phyloP scores from a whole-genome alignment of 2,329 filamentous ascomycete species.

The Curvularia sp. region DNA sequence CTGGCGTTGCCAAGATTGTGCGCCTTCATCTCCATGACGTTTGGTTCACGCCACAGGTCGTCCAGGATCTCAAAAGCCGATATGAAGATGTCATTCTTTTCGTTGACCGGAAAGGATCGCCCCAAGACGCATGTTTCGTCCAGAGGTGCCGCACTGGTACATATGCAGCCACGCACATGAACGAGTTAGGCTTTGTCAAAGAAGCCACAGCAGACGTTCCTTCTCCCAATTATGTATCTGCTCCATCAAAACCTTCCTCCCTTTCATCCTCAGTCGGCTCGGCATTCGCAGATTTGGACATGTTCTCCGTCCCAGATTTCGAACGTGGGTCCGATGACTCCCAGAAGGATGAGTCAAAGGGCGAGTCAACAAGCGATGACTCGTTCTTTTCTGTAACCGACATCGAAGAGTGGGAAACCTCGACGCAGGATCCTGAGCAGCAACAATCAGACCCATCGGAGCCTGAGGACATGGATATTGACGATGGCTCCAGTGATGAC shows the following conservation, averaged over 20 bases:
- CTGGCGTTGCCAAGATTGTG: constrained; percentile 12
- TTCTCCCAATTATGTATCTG: background rate
- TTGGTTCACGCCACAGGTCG: constrained; percentile 27
- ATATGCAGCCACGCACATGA: constrained; percentile 16
- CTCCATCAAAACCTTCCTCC: constrained; percentile 8
- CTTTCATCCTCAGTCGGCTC: constrained; percentile 19
- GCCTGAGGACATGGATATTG: background rate
- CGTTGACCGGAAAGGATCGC: background rate
- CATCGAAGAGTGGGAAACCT: constrained; percentile 22
- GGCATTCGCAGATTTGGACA: constrained; percentile 21
- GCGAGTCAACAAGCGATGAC: constrained; percentile 1
- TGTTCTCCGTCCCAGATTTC: constrained; percentile 21
- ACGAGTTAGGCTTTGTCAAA: constrained; percentile 13
- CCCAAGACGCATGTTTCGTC: background rate
- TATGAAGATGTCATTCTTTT: constrained; percentile 6
- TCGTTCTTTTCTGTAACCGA: constrained; percentile 23
- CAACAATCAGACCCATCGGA: background rate
- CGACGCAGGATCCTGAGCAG: background rate
- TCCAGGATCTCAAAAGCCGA: constrained; percentile 9
- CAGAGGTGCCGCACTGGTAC: constrained; percentile 15
- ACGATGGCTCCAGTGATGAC: background rate
- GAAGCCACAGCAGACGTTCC: constrained; percentile 10
- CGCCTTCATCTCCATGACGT: constrained; percentile 16
- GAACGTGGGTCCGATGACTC: constrained; percentile 10
- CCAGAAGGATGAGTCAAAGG: background rate